phyloP scores from a whole-genome alignment of 1,284 basidiomycete species.

The Hemileia vastatrix region DNA sequence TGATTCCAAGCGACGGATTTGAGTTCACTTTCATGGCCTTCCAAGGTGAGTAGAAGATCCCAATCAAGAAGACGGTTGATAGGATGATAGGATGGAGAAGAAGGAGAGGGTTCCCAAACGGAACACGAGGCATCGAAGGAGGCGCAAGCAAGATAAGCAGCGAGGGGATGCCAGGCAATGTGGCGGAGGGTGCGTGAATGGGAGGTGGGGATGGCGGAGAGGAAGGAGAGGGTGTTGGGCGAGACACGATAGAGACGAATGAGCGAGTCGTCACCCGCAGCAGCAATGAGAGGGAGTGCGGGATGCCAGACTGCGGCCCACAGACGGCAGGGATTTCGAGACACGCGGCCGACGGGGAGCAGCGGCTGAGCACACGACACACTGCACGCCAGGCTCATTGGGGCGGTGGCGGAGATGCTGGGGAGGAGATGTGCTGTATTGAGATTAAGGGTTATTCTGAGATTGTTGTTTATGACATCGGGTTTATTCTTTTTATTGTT shows the following conservation, averaged over 20 bases:
- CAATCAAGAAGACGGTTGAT: slow-evolving; percentile 48
- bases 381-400: too few species aligned
- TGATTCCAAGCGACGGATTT: slow-evolving; percentile 81
- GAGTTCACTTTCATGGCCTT: slow-evolving; percentile 97
- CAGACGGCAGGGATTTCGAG: too few species aligned
- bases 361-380: too few species aligned
- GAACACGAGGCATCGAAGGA: slow-evolving; percentile 91
- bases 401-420: too few species aligned
- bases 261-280: slow-evolving; percentile 34
- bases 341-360: too few species aligned
- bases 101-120: slow-evolving; percentile 62
- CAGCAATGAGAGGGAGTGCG: slow-evolving; percentile 9
- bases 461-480: too few species aligned
- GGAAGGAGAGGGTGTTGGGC: slow-evolving; percentile 19
- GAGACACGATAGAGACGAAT: slow-evolving; percentile 31
- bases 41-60: slow-evolving; percentile 78
- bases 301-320: slow-evolving; percentile 22
- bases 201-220: slow-evolving; percentile 53
- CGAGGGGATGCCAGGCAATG: slow-evolving; percentile 81
- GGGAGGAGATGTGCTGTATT: too few species aligned
- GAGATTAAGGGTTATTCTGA: too few species aligned
- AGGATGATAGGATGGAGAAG: slow-evolving; percentile 42
- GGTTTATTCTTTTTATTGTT: too few species aligned
- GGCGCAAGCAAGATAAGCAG: slow-evolving; percentile 77
- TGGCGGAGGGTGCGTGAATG: slow-evolving; percentile 85